Conservation (phyloP, 176 grass and related monocot species). For the Cocos nucifera region DNA sequence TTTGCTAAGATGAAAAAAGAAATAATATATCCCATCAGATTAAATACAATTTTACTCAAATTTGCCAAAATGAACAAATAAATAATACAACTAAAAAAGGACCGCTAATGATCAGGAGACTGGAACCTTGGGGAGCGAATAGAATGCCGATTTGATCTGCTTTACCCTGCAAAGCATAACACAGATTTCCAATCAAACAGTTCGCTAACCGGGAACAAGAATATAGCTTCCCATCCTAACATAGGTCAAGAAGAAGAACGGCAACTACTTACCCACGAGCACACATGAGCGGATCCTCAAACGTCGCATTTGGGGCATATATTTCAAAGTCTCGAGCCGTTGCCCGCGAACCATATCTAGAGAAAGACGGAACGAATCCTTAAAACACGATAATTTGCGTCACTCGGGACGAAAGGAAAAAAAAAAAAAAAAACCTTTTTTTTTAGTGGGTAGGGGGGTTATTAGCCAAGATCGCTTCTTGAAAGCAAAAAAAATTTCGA, state of each 20-base stretch:
- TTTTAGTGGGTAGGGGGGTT: no score
- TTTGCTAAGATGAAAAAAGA: not conserved
- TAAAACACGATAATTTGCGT: no score
- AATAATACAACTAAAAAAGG: no score
- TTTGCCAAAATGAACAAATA: no score
- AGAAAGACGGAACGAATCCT: slow-evolving; percentile 1
- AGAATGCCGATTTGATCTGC: slow-evolving; percentile 50
- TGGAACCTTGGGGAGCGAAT: slow-evolving; percentile 39
- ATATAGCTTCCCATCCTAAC: not conserved
- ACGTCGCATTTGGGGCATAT: slow-evolving; percentile 39
- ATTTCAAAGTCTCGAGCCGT: slow-evolving; percentile 46
- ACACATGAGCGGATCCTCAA: slow-evolving; percentile 42
- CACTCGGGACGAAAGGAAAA: no score
- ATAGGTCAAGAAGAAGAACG: no score
- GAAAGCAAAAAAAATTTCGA: no score
- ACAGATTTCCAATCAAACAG: not conserved
- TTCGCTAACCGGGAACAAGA: slow-evolving; percentile 1
- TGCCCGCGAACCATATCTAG: slow-evolving; percentile 41
- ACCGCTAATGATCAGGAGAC: not conserved
- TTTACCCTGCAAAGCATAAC: slow-evolving; percentile 30
- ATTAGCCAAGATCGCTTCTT: no score
- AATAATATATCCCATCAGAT: not conserved
- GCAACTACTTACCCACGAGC: slow-evolving; percentile 23
- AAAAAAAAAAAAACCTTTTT: no score
- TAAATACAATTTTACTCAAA: no score